Conservation (phyloP, 2,329 filamentous ascomycete species). For the Penicillium sp. region DNA sequence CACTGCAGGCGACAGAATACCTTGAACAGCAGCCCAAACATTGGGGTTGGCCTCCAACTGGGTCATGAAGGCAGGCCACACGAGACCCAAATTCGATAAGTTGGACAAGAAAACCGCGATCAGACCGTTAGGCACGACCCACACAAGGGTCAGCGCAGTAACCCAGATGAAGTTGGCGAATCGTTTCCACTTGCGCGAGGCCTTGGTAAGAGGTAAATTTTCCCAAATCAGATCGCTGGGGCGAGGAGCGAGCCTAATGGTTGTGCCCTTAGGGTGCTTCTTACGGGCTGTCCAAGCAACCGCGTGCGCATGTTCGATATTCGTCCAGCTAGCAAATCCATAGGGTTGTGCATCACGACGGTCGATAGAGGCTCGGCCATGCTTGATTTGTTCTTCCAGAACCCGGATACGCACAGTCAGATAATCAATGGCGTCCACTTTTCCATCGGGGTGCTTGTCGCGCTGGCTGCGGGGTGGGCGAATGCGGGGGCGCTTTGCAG, state of each 20-base stretch:
- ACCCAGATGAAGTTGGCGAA: constrained; percentile 86
- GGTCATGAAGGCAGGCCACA: constrained; percentile 74
- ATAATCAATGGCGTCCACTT: constrained; percentile 93
- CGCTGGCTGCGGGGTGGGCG: constrained; percentile 78
- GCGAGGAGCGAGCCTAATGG: constrained; percentile 74
- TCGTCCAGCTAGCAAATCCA: constrained; percentile 91
- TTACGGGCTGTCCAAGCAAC: constrained; percentile 80
- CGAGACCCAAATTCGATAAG: constrained; percentile 71
- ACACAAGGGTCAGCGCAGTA: constrained; percentile 73
- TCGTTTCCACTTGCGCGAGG: constrained; percentile 68
- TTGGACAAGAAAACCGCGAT: constrained; percentile 94
- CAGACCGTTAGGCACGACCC: constrained; percentile 89
- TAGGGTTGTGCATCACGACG: constrained; percentile 85
- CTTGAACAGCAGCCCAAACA: constrained; percentile 86
- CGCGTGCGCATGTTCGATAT: constrained; percentile 81
- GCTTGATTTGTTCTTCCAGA: constrained; percentile 80
- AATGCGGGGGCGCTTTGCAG: constrained; percentile 73
- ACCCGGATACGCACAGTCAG: constrained; percentile 79
- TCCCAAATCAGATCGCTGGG: constrained; percentile 96
- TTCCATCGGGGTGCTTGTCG: constrained; percentile 65
- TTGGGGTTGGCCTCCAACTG: constrained; percentile 63
- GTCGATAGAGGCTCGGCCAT: constrained; percentile 78
- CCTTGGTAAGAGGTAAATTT: constrained; percentile 74
- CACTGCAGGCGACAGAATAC: constrained; percentile 83
- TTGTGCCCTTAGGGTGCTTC: constrained; percentile 77